Evolutionary conservation across 371 early-diverging fungal species (phyloP), one percentile per base, ranked within the genome.

Genomic region (Syncephalastrum contaminatum): DNA sequence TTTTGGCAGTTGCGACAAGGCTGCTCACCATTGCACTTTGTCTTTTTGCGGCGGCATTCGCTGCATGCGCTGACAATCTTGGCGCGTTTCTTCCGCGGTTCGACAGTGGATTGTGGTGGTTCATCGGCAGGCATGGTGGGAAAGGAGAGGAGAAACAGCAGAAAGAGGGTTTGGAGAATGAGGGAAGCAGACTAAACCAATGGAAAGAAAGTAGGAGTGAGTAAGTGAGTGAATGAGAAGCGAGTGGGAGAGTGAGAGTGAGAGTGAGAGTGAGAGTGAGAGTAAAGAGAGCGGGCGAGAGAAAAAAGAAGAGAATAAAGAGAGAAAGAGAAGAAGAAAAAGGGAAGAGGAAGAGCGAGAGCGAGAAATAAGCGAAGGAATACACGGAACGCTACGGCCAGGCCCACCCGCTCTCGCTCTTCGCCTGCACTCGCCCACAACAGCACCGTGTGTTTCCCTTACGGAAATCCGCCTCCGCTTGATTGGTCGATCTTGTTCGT

Each of bases 11-110:
- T 78, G 30, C 71, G 69, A 53, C 82, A 82, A 16, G 82, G 82
- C 20, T 62, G 62, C 40, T 74, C 77, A 21, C 77, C 66, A 48
- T 80, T 78, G 53, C 82, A 82, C 58, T 80, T 80, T 20, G 77
- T 78, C 61, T 82, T 82, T 69, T 78, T 77, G 22, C 80, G 76
- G 43, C 82, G 71, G 49, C 82, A 82, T 56, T 76, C 77, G 40
- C 77, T 64, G 47, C 82, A 82, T 10, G 82, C 82, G 19, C 78
- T 82, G 12, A 78, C 75, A 43, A 82, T 82, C 50, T 80, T 80
- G 44, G 77, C 80, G 54, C 82, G 80, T 54, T 82, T 82, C 48
- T 57, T 54, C 54, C 69, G 56, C 24, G 61, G 62, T 48, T 69
- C 65, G 13, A 24, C 44, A 36, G 63, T 30, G 6, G 53, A 8